phyloP scores from a whole-genome alignment of 495 filamentous ascomycete genomes.

The Xylaria curta region DNA sequence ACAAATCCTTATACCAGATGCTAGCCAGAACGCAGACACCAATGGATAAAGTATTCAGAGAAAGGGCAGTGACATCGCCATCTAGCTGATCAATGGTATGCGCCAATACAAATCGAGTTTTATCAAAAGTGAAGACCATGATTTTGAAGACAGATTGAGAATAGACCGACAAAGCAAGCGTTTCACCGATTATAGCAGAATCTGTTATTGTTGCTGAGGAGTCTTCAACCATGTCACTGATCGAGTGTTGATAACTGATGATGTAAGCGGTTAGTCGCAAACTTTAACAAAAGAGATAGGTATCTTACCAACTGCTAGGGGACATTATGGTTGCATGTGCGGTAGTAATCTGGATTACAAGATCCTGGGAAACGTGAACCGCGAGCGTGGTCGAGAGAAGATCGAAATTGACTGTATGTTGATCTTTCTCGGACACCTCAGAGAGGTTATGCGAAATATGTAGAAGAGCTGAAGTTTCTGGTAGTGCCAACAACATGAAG shows the following conservation, averaged over 20 bases:
- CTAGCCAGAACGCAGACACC: slow-evolving; percentile 41
- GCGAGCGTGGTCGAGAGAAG: slow-evolving; percentile 62
- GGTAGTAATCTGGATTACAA: slow-evolving; percentile 65
- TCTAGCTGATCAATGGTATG: slow-evolving; percentile 38
- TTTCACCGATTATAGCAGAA: slow-evolving; percentile 39
- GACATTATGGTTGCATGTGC: slow-evolving; percentile 49
- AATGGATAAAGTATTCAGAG: slow-evolving; percentile 29
- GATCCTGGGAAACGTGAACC: slow-evolving; percentile 37
- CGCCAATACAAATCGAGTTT: slow-evolving; percentile 30
- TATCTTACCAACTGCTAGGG: slow-evolving; percentile 36
- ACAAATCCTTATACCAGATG: slow-evolving; percentile 35
- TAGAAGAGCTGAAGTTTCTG: slow-evolving; percentile 49
- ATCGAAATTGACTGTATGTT: slow-evolving; percentile 56
- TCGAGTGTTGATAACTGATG: slow-evolving; percentile 37
- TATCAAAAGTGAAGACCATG: slow-evolving; percentile 38
- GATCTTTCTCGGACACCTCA: slow-evolving; percentile 38
- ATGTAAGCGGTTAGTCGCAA: slow-evolving; percentile 17
- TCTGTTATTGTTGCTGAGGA: slow-evolving; percentile 39
- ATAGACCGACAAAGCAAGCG: slow-evolving; percentile 46
- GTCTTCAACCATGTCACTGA: slow-evolving; percentile 35
- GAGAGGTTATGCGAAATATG: slow-evolving; percentile 48
- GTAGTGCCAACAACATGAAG: slow-evolving; percentile 58
- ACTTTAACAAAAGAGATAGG: neutral
- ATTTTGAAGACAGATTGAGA: slow-evolving; percentile 40
- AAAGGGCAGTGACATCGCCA: slow-evolving; percentile 51